Percentiles rank a stretch among this genome's conserved stretches.
phyloP scores from a whole-genome alignment of 2,329 filamentous ascomycete genomes.

The Aspergillus fructus region DNA sequence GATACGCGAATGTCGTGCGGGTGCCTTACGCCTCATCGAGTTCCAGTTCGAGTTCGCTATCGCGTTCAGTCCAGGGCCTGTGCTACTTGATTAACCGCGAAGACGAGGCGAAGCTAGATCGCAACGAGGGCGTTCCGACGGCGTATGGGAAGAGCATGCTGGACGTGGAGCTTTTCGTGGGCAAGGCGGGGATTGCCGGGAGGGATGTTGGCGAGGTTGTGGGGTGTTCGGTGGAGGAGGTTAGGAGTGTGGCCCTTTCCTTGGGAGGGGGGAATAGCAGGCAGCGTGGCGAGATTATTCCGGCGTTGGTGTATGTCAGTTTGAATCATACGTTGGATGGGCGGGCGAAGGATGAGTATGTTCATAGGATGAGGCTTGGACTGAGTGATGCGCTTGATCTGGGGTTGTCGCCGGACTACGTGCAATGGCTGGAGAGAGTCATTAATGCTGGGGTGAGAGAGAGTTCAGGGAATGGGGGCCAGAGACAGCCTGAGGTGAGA shows the following conservation, averaged over 20 bases:
- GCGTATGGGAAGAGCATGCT: not conserved
- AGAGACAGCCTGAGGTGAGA: no score
- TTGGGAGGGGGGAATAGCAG: not conserved
- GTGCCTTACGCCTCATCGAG: not conserved
- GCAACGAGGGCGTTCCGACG: not conserved
- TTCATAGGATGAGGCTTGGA: not conserved
- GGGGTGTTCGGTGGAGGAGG: not conserved
- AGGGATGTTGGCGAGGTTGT: not conserved
- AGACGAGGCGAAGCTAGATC: not conserved
- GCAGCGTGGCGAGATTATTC: not conserved
- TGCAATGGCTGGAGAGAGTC: not conserved
- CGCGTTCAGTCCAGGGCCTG: not conserved
- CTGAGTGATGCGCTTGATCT: not conserved
- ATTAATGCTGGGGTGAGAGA: not conserved
- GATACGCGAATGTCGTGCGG: not conserved
- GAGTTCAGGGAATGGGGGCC: not conserved
- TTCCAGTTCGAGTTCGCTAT: no score
- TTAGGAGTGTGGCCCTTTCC: not conserved
- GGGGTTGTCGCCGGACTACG: not conserved
- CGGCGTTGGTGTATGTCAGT: not conserved
- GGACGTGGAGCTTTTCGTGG: not conserved
- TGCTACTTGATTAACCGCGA: not conserved
- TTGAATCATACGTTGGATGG: not conserved
- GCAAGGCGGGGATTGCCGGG: not conserved
- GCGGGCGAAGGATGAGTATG: not conserved